These are phyloP conservation scores for Lachancea fermentati DNA, from an alignment of 805 yeast genomes.

Conservation along the genomic window DNA sequence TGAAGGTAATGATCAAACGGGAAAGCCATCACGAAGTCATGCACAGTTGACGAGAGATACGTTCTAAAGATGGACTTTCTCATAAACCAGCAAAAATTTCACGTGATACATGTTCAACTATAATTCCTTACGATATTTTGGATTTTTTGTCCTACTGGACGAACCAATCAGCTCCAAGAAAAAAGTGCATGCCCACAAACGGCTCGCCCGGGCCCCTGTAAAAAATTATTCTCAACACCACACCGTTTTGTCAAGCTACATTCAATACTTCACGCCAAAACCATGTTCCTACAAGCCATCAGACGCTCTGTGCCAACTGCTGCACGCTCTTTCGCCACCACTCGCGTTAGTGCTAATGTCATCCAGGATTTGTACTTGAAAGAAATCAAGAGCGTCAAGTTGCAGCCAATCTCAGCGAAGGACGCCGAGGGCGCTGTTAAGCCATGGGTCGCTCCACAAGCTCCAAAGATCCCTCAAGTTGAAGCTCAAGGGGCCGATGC, in stretches of 20 bases:
- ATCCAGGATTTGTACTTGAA: conserved; percentile 79
- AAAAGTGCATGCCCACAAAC: background rate
- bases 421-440: conserved; percentile 77
- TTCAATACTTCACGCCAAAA: background rate
- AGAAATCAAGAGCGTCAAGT: conserved; percentile 86
- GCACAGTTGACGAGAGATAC: no score
- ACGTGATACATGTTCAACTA: no score
- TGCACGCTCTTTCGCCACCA: conserved; percentile 29
- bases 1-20: no score
- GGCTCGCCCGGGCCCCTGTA: background rate
- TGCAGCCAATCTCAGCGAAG: conserved; percentile 63
- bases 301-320: conserved; percentile 3
- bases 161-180: background rate
- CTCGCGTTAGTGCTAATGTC: conserved; percentile 43
- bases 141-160: no score
- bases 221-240: background rate
- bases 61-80: no score
- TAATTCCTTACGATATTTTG: no score
- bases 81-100: no score
- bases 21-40: no score
- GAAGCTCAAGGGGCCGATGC: conserved; percentile 66
- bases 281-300: conserved; percentile 9
- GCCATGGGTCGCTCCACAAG: conserved; percentile 75
- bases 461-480: conserved; percentile 68
- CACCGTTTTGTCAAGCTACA: background rate